These are phyloP conservation scores for Aspergillus nomiae DNA, from an alignment of 2,329 filamentous ascomycete genomes.

Conservation along the genomic window DNA sequence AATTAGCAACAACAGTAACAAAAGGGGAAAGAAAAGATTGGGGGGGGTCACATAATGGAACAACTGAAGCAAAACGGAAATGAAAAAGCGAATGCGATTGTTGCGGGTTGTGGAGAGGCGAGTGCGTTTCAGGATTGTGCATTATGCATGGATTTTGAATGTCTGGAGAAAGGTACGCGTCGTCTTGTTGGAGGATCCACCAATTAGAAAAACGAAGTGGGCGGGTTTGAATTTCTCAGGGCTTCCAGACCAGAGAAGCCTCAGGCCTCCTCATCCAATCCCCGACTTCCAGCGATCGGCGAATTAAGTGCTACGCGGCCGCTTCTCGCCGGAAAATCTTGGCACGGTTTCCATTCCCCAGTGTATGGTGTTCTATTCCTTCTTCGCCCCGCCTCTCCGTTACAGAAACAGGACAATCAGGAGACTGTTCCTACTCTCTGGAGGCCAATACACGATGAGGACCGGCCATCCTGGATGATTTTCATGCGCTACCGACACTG, in stretches of 20 bases:
- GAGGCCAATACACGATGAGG: not conserved
- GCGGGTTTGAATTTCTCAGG: constrained; percentile 18
- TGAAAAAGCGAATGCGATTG: not conserved
- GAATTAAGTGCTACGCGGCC: constrained; percentile 21
- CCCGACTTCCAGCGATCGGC: constrained; percentile 17
- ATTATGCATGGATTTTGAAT: not conserved
- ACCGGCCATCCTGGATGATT: not conserved
- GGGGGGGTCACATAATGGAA: not conserved
- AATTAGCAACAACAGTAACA: not conserved
- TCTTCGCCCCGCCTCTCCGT: constrained; percentile 6
- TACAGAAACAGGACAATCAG: constrained; percentile 3
- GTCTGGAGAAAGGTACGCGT: constrained; percentile 10
- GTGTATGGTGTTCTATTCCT: constrained; percentile 8
- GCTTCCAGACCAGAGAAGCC: constrained; percentile 14
- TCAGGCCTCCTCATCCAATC: constrained; percentile 7
- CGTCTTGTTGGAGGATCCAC: not conserved
- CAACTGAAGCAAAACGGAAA: not conserved
- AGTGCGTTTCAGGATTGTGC: constrained; percentile 2
- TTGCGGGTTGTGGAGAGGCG: constrained; percentile 1
- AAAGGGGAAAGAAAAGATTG: not conserved
- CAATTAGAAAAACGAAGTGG: not conserved
- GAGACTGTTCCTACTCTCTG: not conserved
- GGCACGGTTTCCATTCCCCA: constrained; percentile 20
- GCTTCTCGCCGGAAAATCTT: constrained; percentile 21
- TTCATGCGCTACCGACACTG: not conserved